Evolutionary conservation across 75 land plant species (phyloP), one percentile per base, ranked within the genome.

Genomic region (Picea sitchensis): DNA sequence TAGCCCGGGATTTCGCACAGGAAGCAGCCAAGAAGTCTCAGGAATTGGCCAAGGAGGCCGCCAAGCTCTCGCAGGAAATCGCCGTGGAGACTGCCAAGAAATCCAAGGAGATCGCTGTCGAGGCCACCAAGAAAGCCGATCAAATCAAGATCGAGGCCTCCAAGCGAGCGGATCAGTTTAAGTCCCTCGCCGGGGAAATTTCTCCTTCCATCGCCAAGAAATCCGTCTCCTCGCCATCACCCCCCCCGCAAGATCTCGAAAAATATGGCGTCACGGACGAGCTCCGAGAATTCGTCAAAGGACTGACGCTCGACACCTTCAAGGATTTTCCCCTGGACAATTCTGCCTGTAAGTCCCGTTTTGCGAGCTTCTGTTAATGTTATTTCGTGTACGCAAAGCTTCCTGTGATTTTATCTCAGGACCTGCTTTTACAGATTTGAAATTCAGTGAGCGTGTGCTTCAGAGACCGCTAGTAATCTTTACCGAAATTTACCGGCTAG

Each of bases 241-340:
- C 30, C 30, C 31, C 59, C 59, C 83, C 73, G 30, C 38, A 78
- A 78, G 91, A 95, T 73, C 90, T 93, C 20, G 83, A 82, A 81
- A 82, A 23, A 61, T 95, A 90, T 44, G 98, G 96, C 20, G 84
- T 95, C 56, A 93, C 92, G 0, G 91, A 95, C 6, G 98, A 95
- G 80, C 85, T 95, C 60, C 63, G 89, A 76, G 96, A 93, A 84
- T 93, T 91, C 77, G 96, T 95, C 4, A 84, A 88, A 82, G 91
- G 87, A 3, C 87, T 95, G 41, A 88, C 90, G 17, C 76, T 88
- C 14, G 85, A 65, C 36, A 93, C 96, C 0, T 95, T 95, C 69
- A 81, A 83, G 30, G 98, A 93, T 74, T 95, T 92, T 47, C 94
- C 93, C 2, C 61, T 89, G 38, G 80, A 91, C 82, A 83, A 75